Conservation (phyloP, 345 rosid species). For the Angophora floribunda region DNA sequence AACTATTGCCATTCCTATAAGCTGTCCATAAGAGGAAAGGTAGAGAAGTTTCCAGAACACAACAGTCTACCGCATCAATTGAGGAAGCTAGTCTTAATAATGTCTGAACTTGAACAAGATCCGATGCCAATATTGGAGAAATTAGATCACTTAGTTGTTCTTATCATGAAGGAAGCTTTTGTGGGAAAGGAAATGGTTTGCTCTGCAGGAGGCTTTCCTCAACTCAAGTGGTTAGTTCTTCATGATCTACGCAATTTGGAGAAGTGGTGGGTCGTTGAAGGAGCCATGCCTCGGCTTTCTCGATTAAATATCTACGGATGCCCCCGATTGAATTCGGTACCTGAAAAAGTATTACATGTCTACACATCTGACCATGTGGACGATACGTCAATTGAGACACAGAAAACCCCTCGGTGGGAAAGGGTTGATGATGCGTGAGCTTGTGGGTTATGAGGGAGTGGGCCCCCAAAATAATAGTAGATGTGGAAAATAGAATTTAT, state of each 20-base stretch:
- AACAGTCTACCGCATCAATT: slow-evolving; percentile 16
- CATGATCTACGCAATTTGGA: neutral
- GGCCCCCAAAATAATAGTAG: no score
- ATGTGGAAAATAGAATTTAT: no score
- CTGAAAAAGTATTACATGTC: neutral
- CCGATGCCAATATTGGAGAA: no score
- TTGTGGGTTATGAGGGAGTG: no score
- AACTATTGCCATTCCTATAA: slow-evolving; percentile 8
- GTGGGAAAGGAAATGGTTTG: neutral
- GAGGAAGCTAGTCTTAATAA: slow-evolving; percentile 7
- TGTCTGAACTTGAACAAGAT: rapidly evolving
- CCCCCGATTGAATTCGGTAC: neutral
- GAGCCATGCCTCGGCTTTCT: slow-evolving; percentile 28
- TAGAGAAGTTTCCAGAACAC: slow-evolving; percentile 12
- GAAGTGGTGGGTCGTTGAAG: slow-evolving; percentile 18
- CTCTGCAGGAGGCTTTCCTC: neutral
- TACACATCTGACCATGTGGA: rapidly evolving
- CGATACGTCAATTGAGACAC: no score
- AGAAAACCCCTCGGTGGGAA: no score
- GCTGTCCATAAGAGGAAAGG: slow-evolving; percentile 1
- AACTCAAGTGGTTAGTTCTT: neutral
- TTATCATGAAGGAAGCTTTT: rapidly evolving
- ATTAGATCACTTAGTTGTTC: neutral
- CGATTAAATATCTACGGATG: slow-evolving; percentile 12
- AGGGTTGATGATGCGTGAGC: no score